Evolutionary conservation across 306 rosid species (phyloP).

Genomic region (Echinosophora koreensis): DNA sequence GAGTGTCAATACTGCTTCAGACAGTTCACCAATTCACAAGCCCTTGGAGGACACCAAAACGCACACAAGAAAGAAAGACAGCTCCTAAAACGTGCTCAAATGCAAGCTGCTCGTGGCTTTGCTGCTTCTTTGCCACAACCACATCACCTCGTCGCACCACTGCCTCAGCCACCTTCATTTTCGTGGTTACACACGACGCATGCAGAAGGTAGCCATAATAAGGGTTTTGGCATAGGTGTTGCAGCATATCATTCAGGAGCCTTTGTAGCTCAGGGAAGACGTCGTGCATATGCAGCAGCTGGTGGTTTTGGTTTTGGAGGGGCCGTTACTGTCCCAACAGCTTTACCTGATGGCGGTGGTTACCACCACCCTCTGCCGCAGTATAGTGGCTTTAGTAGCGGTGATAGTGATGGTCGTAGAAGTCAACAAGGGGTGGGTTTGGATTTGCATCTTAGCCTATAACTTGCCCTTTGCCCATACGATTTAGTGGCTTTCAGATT

Average conservation of each 20-base stretch:
- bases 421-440: slow-evolving; percentile 50
- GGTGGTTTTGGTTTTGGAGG: not conserved
- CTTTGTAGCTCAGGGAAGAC: slow-evolving; percentile 16
- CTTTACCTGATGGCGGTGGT: slow-evolving; percentile 35
- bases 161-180: slow-evolving; percentile 32
- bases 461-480: too few species aligned
- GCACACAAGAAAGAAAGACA: slow-evolving; percentile 68
- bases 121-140: slow-evolving; percentile 27
- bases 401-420: slow-evolving; percentile 23
- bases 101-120: slow-evolving; percentile 55
- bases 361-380: not conserved
- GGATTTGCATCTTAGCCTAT: slow-evolving; percentile 60
- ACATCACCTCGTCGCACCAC: not conserved
- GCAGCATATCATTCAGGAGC: slow-evolving; percentile 6
- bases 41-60: slow-evolving; percentile 70
- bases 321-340: not conserved
- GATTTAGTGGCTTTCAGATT: too few species aligned
- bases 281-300: slow-evolving; percentile 7
- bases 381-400: slow-evolving; percentile 17
- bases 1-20: slow-evolving; percentile 66
- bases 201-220: too few species aligned
- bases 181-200: too few species aligned
- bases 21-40: slow-evolving; percentile 68
- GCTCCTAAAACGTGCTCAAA: slow-evolving; percentile 60
- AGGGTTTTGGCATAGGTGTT: slow-evolving; percentile 11